Percentiles rank a stretch among this genome's conserved stretches.
phyloP scores from a whole-genome alignment of 495 filamentous ascomycete genomes.

The Niebla homalea region DNA sequence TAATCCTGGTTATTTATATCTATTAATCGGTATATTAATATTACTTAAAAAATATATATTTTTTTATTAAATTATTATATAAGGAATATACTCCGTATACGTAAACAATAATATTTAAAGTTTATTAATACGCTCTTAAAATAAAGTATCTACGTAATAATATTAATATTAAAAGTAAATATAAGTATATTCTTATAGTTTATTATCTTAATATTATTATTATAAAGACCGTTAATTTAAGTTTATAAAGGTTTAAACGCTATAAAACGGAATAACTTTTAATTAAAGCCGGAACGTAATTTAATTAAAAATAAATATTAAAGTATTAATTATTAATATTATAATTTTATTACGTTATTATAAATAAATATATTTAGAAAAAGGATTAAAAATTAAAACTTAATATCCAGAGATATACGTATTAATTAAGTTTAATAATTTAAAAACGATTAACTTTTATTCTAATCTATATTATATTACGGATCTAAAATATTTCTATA shows the following conservation, averaged over 20 bases:
- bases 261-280: background rate
- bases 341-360: constrained; percentile 6
- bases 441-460: background rate
- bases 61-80: constrained; percentile 5
- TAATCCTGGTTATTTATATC: background rate
- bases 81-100: constrained; percentile 3
- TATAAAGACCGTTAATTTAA: background rate
- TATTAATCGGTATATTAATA: background rate
- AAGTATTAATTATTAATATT: background rate
- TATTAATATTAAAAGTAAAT: constrained; percentile 1
- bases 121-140: constrained; percentile 3
- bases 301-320: constrained; percentile 4
- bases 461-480: background rate
- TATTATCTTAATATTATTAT: constrained; percentile 1
- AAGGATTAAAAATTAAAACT: background rate
- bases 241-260: background rate
- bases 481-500: background rate
- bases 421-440: background rate
- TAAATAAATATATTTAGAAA: constrained; percentile 6
- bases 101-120: background rate
- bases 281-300: background rate
- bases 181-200: background rate
- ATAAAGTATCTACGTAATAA: constrained; percentile 2
- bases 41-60: background rate
- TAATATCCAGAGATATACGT: constrained; percentile 4